Evolutionary conservation across 352 stramenopile species (phyloP), one percentile per base, ranked within the genome.

Genomic region (Ochromonadaceae sp.): DNA sequence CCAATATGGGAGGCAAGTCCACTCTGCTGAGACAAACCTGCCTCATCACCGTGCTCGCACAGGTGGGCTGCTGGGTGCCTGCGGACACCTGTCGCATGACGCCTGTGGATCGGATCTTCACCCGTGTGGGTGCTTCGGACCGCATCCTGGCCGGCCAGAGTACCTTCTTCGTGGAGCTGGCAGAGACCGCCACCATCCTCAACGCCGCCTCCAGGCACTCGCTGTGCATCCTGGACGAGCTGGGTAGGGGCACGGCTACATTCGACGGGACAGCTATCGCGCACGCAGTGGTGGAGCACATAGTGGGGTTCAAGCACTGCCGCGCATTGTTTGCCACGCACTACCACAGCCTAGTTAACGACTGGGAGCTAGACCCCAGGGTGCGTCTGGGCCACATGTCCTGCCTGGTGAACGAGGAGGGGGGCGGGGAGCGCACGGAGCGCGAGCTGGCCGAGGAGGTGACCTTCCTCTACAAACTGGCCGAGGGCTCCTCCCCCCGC

Each of bases 121-220:
- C 95, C 22, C 84, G 95, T n/a, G 88, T 99, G 41, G 94, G 95
- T 38, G 94, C 94, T 0, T 95, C 83, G 7, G 95, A 99, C 72
- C 80, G 89, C 40, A 98, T 99, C 58, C 80, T 99, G 34, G 80
- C 89, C 7, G 93, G 94, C 0, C 91, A 99, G 68, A 97, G 87
- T 74, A 99, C 95, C n/a, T 96, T 99, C 53, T 99, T 95, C 71
- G 92, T 99, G 0, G 95, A 97, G 77, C 75, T 99, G 17, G 84
- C 90, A 0, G 93, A 99, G 76, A 99, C 93, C 25, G 88, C 94
- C 22, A 91, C 90, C 43, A 96, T 98, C 32, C 77, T 99, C 12
- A 82, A 95, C 47, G 83, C 93, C 65, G 92, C 93, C 3, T 89
- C 82, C 20, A 66, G 72, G 31, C 67, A 82, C 30, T 96, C 85